Evolutionary conservation across 768 basidiomycete species (phyloP).

Genomic region (Amanita pallidorosea): DNA sequence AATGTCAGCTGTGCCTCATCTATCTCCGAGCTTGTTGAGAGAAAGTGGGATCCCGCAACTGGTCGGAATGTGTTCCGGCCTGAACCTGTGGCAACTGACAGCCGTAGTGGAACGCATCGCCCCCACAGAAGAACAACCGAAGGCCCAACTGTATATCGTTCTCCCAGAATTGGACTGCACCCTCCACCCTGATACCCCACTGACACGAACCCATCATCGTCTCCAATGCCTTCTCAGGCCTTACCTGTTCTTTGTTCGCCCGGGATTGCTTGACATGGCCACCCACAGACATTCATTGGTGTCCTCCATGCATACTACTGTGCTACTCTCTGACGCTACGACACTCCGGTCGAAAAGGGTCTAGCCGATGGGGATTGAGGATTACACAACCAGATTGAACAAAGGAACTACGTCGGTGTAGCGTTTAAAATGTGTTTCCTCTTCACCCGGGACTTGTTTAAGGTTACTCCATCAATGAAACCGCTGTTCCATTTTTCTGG

Average conservation of each 20-base stretch:
- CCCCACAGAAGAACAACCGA: no score
- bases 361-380: slow-evolving; percentile 29
- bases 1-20: slow-evolving; percentile 31
- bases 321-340: neutral
- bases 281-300: slow-evolving; percentile 58
- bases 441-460: no score
- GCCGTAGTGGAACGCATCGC: neutral
- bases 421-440: no score
- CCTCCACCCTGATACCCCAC: slow-evolving; percentile 55
- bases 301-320: slow-evolving; percentile 19
- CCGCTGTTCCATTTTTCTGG: no score
- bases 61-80: slow-evolving; percentile 45
- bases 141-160: no score
- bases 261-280: no score
- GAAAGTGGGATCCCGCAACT: slow-evolving; percentile 29
- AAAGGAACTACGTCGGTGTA: no score
- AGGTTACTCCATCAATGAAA: no score
- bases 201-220: slow-evolving; percentile 34
- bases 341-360: slow-evolving; percentile 19
- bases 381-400: no score
- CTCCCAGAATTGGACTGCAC: no score
- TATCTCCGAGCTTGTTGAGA: slow-evolving; percentile 48
- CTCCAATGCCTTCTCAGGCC: slow-evolving; percentile 45
- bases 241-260: slow-evolving; percentile 48
- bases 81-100: neutral